Evolutionary conservation across 768 basidiomycete genomes (phyloP), one percentile per base, ranked within the genome.

Genomic region (Psilocybe subaeruginosa): DNA sequence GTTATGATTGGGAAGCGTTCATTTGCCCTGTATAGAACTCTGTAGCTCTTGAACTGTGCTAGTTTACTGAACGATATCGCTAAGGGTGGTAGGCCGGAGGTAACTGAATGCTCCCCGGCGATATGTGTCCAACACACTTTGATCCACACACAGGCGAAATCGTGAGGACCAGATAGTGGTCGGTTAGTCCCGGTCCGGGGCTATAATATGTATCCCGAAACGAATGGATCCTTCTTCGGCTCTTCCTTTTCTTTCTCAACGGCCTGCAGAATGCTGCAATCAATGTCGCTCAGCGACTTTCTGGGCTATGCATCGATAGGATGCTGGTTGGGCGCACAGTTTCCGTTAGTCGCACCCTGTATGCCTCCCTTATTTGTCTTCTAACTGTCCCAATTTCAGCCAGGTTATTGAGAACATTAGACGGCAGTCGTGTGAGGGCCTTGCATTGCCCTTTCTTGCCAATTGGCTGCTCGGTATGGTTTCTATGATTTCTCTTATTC

Each of bases 391-490:
- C 19, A 61, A 61, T 56, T 31, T 29, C 43, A 96, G 94, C 51
- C 95, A 97, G 79, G 82, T 97, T 8, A 50, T 95, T 33, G 89
- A 93, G 77, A 97, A 96, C 73, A 77, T 83, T 58, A 80, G 79
- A 59, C 78, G 82, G 16, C 85, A 89, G 71, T 94, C 92, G 47
- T 93, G 91, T 71, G 94, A 95, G 68, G 91, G 96, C 31, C 87
- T 99, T 53, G 91, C 97, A 1, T 79, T 98, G 16, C 95, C 96
- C 0, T 99, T 99, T 74, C 82, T 99, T 56, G 82, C 88, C 63
- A 97, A 93, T 67, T 99, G 97, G 97, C 78, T 95, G 60, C 80
- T 93, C 23, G 95, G 95, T 95, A 69, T 68, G 84, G 37, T 51
- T 61, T 53, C 19, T n/a, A 29, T 27, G 19, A 5, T 23, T 59